Evolutionary conservation across 148 eudicot species (phyloP), one percentile per base, ranked within the genome.

Genomic region (Heliamphora exappendiculata): DNA sequence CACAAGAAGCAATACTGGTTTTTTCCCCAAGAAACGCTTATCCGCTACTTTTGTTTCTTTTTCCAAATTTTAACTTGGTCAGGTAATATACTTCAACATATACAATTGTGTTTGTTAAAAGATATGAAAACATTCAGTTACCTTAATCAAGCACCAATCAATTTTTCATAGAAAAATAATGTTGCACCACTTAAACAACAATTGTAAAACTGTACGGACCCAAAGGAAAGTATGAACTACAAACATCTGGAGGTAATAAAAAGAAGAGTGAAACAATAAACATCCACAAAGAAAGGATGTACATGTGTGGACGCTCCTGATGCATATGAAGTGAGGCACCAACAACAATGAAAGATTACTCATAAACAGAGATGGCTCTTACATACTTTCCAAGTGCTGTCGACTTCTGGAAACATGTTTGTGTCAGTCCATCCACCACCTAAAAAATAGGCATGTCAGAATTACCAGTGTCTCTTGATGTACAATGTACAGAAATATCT

Each of bases 341-440:
- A 24, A 58, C 33, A 36, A 73, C 49, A 39, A 37, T 24, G 17
- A 68, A 55, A 22, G 44, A 51, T 36, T 24, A 24, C 31, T 64
- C 62, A 67, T 63, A 39, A 33, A 47, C n/a, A 65, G 13, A 81
- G 53, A 68, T 69, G 34, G 73, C 51, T 50, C 68, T 63, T 31
- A 80, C 91, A 58, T 88, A 94, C 98, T 83, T 91, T 91, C 98
- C 98, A 94, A 64, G 87, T 87, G 79, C 98, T 94, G 75, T 89
- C 94, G 44, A 80, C 97, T 82, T 94, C 95, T 57, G 98, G 98
- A 81, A 94, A 94, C 89, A 94, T 89, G 91, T 84, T 84, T 65
- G 88, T 72, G 76, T 90, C 98, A 36, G 88, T 80, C 74, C 78
- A 71, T 79, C 84, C 87, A 76, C 84, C 79, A 75, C 98, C 98